Evolutionary conservation across 2,329 filamentous ascomycete species (phyloP).

Genomic region (Trichoderma polysporum): DNA sequence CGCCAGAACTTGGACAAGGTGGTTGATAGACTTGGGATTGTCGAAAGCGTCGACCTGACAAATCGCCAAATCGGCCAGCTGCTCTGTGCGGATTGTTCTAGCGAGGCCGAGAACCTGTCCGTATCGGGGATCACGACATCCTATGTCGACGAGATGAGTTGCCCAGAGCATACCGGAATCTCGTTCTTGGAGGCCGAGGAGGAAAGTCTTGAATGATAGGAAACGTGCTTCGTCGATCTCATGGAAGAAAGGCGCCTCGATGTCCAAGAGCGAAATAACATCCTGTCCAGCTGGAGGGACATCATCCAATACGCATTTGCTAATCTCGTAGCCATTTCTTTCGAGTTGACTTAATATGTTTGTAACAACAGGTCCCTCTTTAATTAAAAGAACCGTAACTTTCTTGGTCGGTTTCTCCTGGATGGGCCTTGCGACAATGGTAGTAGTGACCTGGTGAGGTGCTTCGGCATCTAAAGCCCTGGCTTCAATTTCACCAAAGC

Average conservation of each 20-base stretch:
- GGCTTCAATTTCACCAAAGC: too few relatives aligned
- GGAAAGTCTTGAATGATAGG: background rate
- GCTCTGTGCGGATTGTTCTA: conserved; percentile 29
- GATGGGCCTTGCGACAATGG: too few relatives aligned
- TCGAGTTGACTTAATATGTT: too few relatives aligned
- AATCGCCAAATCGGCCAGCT: background rate
- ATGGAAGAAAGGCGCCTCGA: background rate
- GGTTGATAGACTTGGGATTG: background rate
- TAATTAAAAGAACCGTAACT: too few relatives aligned
- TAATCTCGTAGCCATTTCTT: too few relatives aligned
- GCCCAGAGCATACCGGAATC: conserved; percentile 28
- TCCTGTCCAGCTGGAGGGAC: background rate
- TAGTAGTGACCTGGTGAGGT: too few relatives aligned
- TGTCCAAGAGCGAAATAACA: background rate
- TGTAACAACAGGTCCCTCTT: too few relatives aligned
- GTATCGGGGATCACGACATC: background rate
- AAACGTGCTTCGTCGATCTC: background rate
- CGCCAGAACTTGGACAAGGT: background rate
- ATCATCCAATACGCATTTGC: too few relatives aligned
- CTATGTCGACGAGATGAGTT: background rate
- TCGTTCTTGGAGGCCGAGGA: background rate
- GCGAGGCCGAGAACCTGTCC: conserved; percentile 25
- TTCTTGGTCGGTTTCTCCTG: too few relatives aligned
- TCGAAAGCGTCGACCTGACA: background rate
- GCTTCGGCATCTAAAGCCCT: too few relatives aligned